These are phyloP conservation scores for Paecilomyces sp. DNA, from an alignment of 2,329 filamentous ascomycete species.

Conservation along the genomic window DNA sequence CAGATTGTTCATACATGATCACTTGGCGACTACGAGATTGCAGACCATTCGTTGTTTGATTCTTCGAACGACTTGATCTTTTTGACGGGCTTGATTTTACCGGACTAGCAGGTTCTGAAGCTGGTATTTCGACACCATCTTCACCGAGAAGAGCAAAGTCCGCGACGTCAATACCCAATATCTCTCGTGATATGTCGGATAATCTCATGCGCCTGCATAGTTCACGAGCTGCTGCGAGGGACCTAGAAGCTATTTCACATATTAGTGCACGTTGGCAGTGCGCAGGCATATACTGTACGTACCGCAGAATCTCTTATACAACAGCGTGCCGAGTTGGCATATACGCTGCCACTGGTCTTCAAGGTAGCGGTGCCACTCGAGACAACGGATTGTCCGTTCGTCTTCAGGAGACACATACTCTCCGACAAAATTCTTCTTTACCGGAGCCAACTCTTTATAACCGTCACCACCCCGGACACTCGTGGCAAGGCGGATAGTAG, in stretches of 20 bases:
- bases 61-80: slow-evolving; percentile 12
- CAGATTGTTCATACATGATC: slow-evolving; percentile 41
- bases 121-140: slow-evolving; percentile 15
- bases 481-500: slow-evolving; percentile 22
- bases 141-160: slow-evolving; percentile 15
- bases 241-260: slow-evolving; percentile 23
- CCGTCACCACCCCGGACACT: slow-evolving; percentile 47
- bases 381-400: slow-evolving; percentile 67
- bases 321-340: slow-evolving; percentile 59
- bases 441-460: slow-evolving; percentile 51
- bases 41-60: slow-evolving; percentile 18
- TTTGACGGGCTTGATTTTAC: slow-evolving; percentile 19
- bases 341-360: slow-evolving; percentile 65
- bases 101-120: slow-evolving; percentile 23
- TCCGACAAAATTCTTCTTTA: slow-evolving; percentile 65
- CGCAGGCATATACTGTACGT: slow-evolving; percentile 38
- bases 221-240: slow-evolving; percentile 48
- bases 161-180: slow-evolving; percentile 32
- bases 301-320: slow-evolving; percentile 83
- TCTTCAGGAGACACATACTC: slow-evolving; percentile 52
- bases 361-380: slow-evolving; percentile 79
- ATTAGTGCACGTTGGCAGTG: slow-evolving; percentile 5
- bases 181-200: slow-evolving; percentile 37
- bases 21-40: slow-evolving; percentile 15
- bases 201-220: slow-evolving; percentile 46